Evolutionary conservation across 169 alveolate genomes (phyloP), one percentile per base, ranked within the genome.

Genomic region (Cryptosporidium sp.): DNA sequence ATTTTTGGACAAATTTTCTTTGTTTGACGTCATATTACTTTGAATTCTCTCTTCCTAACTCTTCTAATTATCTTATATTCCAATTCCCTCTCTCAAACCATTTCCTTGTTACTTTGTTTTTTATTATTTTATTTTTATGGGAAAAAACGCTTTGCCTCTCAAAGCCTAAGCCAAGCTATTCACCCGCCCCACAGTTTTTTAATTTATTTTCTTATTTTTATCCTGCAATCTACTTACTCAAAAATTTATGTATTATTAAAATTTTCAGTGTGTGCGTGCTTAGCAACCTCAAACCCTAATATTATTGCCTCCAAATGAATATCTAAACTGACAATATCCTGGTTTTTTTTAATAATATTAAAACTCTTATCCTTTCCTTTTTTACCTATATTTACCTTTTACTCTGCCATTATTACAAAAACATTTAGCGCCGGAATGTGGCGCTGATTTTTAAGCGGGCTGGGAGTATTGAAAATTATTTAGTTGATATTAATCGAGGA

Each of bases 111-210:
- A 33, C 29, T 37, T 3, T 16, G 53, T 65, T 65, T 65, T n/a
- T 65, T 65, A 65, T 65, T 65, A 14, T 37, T n/a, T n/a, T 31
- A 65, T 23, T 31, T 31, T 31, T 31, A 31, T 31, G 35, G 18
- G 1, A 56, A 56, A 56, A 21, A 56, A 56, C 67, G 67, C 67
- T 56, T 26, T 56, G 67, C 67, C 67, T 56, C 67, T 56, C 3
- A 51, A 52, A 71, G 29, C 39, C 39, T 48, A 44, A 44, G 56
- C 56, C 56, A 48, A 48, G 23, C 56, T 29, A 71, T 71, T 71
- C 48, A 71, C 69, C 69, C 85, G 85, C 85, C 85, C 85, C 85
- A 71, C 85, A 71, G 26, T 71, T 44, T 69, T 42, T 65, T 16
- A n/a, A 35, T n/a, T 60, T 67, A 37, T 33, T 33, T 33, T 67